phyloP scores from a whole-genome alignment of 192 early-diverging fungal genomes.

The Podila verticillata region DNA sequence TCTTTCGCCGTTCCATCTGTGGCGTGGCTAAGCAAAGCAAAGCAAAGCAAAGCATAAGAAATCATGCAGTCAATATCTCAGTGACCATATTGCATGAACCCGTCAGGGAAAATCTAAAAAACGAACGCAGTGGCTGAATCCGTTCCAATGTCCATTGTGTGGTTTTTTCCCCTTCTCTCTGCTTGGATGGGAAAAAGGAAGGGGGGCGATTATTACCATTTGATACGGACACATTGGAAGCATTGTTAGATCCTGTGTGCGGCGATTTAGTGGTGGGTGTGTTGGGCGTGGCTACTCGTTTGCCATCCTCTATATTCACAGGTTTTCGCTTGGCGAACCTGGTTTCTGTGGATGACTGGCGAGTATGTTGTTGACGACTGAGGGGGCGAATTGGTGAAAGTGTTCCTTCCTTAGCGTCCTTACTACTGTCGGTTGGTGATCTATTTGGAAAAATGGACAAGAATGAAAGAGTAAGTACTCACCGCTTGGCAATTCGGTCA shows the following conservation, averaged over 20 bases:
- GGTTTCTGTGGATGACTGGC: not conserved
- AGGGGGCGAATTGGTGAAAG: not conserved
- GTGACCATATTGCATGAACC: too few relatives aligned
- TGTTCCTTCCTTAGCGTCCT: not conserved
- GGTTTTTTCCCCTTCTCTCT: too few relatives aligned
- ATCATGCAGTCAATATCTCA: not conserved
- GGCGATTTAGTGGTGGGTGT: not conserved
- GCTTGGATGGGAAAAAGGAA: too few relatives aligned
- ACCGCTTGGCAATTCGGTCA: not conserved
- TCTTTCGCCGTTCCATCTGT: conserved; percentile 9
- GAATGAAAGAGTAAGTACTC: too few relatives aligned
- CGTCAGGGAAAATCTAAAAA: too few relatives aligned
- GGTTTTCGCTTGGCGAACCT: conserved; percentile 1
- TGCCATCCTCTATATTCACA: not conserved
- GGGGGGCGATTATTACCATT: too few relatives aligned
- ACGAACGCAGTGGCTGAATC: too few relatives aligned
- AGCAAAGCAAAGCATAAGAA: not conserved
- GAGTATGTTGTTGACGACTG: not conserved
- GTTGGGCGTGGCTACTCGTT: not conserved
- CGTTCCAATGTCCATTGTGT: too few relatives aligned
- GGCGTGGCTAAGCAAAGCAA: not conserved
- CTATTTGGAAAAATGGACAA: not conserved
- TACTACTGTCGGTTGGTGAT: not conserved
- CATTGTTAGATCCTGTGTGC: too few relatives aligned
- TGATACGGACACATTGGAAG: too few relatives aligned